Conservation (phyloP, 2,329 filamentous ascomycete species). For the Aspergillus sp. region DNA sequence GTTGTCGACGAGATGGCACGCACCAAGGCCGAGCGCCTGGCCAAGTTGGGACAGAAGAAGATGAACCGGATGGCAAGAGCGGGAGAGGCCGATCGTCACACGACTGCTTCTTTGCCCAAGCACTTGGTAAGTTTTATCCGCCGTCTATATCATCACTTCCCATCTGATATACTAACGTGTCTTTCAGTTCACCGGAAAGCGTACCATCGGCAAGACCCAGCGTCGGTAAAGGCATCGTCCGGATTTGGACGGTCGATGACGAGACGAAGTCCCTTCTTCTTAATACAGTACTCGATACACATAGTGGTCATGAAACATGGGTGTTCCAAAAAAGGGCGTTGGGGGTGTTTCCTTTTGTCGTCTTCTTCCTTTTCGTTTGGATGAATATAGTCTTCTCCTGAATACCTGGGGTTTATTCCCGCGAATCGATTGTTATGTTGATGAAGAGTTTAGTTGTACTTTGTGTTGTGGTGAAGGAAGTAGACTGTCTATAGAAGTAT, state of each 20-base stretch:
- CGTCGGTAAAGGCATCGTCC: slow-evolving; percentile 37
- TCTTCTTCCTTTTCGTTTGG: slow-evolving; percentile 26
- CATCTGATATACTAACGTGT: slow-evolving; percentile 35
- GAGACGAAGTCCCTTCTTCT: slow-evolving; percentile 31
- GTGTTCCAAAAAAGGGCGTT: slow-evolving; percentile 22
- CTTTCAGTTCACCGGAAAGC: slow-evolving; percentile 78
- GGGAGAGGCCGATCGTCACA: slow-evolving; percentile 94
- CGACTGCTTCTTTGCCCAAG: slow-evolving; percentile 77
- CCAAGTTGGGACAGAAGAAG: slow-evolving; percentile 92
- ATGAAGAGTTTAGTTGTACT: neutral
- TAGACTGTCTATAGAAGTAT: neutral
- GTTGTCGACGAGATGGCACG: slow-evolving; percentile 68
- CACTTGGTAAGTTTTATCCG: slow-evolving; percentile 71
- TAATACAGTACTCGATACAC: slow-evolving; percentile 26
- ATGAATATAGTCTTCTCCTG: slow-evolving; percentile 20
- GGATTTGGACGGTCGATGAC: slow-evolving; percentile 20
- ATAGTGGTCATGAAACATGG: slow-evolving; percentile 19
- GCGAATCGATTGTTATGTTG: slow-evolving; percentile 1
- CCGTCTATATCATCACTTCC: neutral
- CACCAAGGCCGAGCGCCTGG: slow-evolving; percentile 79
- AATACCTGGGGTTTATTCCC: neutral
- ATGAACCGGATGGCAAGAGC: slow-evolving; percentile 98
- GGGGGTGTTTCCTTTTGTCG: slow-evolving; percentile 21
- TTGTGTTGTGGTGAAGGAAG: neutral
- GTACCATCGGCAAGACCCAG: slow-evolving; percentile 83